Evolutionary conservation across 495 filamentous ascomycete species (phyloP), one percentile per base, ranked within the genome.

Genomic region (Tuber aestivum): DNA sequence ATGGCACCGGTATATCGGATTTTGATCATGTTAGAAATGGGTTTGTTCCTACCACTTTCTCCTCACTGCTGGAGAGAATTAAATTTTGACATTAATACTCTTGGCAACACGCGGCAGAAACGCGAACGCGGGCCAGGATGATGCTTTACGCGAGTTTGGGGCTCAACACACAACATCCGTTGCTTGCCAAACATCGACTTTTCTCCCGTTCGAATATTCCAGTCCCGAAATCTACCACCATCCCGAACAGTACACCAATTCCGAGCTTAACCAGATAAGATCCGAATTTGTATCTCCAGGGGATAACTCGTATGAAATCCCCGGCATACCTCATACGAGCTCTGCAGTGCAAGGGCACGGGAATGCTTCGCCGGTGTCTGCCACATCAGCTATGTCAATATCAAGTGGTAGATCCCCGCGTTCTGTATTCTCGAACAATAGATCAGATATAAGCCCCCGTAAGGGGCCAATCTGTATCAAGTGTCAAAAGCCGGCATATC

Each of bases 301-400:
- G 27, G 56, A 65, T 18, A 65, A 65, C 56, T 32, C 56, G 27
- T 65, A 65, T 65, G 56, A 65, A 65, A 65, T 35, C 7, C 56
- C 56, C 56, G 14, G 5, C 56, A 65, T 65, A 65, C 27, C 27
- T 35, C 27, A 35, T 12, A 65, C 27, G 32, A 65, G 56, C 56
- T 65, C 16, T 65, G 16, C 56, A 65, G 56, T 35, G 56, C 56
- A 65, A 32, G n/a, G 5, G 56, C 56, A 35, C 14, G 56, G 56
- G 12, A 65, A 65, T 65, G 56, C 56, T 65, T 65, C 56, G 56
- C 56, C 56, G 56, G 27, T 18, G 32, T 65, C 56, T 44, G 68
- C 78, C 41, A 79, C 78, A 16, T 79, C 76, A 35, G 76, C 78
- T 14, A 79, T 79, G 76, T 75, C 78, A 27, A 76, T 79, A 50